Conservation (phyloP, 345 rosid species). For the Eucalyptus caleyi region DNA sequence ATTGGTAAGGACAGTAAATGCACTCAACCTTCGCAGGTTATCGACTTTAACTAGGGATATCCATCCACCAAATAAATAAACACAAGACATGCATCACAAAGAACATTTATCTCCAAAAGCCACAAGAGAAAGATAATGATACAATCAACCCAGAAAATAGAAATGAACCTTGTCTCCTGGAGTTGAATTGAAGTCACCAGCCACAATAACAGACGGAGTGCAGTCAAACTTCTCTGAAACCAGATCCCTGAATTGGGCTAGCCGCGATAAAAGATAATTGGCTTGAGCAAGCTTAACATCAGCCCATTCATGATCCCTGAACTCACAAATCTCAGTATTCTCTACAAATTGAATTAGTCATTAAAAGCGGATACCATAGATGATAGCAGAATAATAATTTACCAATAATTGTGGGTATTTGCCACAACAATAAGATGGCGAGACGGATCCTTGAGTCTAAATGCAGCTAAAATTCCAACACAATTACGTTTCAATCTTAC, state of each 20-base stretch:
- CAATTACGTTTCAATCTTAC: conserved; percentile 83
- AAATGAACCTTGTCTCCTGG: conserved; percentile 65
- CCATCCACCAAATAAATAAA: not conserved
- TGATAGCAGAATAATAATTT: not conserved
- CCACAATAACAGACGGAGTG: conserved; percentile 45
- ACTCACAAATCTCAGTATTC: not conserved
- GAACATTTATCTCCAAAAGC: not conserved
- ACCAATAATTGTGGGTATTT: conserved; percentile 92
- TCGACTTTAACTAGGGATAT: not conserved
- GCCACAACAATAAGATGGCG: conserved; percentile 57
- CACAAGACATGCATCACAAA: not conserved
- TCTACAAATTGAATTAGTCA: not conserved
- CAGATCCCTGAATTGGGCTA: conserved; percentile 44
- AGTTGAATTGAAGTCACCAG: conserved; percentile 94
- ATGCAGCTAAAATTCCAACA: conserved; percentile 91
- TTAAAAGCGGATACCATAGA: not conserved
- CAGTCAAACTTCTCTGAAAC: conserved; percentile 53
- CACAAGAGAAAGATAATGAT: not conserved
- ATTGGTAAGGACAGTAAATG: not conserved
- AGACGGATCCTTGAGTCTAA: conserved; percentile 49
- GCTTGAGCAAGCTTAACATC: conserved; percentile 99
- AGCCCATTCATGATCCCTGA: conserved; percentile 89
- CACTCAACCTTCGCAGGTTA: not conserved
- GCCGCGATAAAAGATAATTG: conserved; percentile 53
- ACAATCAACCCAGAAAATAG: not conserved